Conservation (phyloP, 2,329 filamentous ascomycete genomes). For the Penicillium sp. region DNA sequence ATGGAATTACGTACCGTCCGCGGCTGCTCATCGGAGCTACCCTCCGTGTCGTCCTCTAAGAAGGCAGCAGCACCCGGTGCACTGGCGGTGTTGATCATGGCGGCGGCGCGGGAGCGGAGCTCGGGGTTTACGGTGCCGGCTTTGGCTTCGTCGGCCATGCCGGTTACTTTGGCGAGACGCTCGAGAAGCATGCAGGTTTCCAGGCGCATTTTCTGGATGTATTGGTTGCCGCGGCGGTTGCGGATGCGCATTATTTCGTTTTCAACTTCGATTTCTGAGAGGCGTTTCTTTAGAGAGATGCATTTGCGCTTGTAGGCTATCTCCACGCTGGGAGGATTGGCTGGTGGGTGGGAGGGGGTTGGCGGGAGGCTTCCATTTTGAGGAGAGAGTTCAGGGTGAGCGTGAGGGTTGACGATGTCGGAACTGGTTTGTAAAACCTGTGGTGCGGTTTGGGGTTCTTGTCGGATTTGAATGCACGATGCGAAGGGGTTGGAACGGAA, state of each 20-base stretch:
- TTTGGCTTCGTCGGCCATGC: constrained; percentile 42
- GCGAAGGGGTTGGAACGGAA: constrained; percentile 1
- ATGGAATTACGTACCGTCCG: constrained; percentile 36
- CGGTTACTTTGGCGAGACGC: constrained; percentile 40
- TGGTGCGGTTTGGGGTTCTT: background rate
- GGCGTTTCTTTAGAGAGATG: constrained; percentile 85
- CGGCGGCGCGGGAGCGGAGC: constrained; percentile 36
- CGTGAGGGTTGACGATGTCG: background rate
- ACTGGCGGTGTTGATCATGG: constrained; percentile 30
- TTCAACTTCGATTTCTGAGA: constrained; percentile 84
- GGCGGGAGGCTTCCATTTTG: constrained; percentile 31
- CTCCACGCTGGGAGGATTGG: constrained; percentile 82
- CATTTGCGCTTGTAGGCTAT: constrained; percentile 96
- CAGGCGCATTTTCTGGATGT: constrained; percentile 86
- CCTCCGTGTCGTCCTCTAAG: constrained; percentile 44
- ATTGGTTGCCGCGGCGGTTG: constrained; percentile 73
- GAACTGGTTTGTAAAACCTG: background rate
- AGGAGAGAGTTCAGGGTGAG: background rate
- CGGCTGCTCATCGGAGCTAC: constrained; percentile 44
- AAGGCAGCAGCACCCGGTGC: constrained; percentile 8
- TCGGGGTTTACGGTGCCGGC: constrained; percentile 32
- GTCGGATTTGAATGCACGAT: background rate
- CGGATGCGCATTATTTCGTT: constrained; percentile 80
- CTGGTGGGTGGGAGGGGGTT: constrained; percentile 28
- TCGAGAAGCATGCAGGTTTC: constrained; percentile 45